These are phyloP conservation scores for Stentor coeruleus DNA, from an alignment of 73 alveolate species.

Conservation along the genomic window DNA sequence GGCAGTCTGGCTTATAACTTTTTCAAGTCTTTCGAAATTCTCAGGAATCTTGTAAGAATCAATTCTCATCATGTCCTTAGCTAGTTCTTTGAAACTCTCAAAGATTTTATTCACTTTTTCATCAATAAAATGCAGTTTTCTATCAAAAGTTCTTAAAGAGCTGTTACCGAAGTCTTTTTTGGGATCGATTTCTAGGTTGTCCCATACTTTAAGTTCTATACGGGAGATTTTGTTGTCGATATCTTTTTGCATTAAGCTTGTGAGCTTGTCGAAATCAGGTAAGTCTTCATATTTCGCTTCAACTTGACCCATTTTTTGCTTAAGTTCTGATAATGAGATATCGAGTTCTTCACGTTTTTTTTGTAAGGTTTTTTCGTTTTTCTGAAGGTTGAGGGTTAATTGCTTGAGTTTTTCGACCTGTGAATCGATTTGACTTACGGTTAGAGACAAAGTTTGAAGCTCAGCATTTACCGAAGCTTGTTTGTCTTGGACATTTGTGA, in stretches of 20 bases:
- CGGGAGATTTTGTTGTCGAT: background rate
- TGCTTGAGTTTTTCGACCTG: background rate
- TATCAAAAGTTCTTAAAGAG: background rate
- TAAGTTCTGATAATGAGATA: background rate
- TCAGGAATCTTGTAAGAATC: too few species aligned
- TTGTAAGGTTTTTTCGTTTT: background rate
- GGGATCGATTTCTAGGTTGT: background rate
- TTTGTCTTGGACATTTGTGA: background rate
- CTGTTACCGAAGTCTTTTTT: background rate
- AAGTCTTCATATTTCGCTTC: background rate
- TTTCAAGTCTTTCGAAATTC: too few species aligned
- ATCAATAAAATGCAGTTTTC: background rate
- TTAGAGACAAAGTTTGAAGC: background rate
- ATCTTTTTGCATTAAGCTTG: background rate
- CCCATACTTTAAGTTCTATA: background rate
- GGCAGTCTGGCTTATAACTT: too few species aligned
- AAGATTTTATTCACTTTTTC: background rate
- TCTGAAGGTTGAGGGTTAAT: background rate
- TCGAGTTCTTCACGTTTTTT: background rate
- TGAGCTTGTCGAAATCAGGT: background rate
- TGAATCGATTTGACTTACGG: background rate
- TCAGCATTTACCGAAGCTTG: background rate
- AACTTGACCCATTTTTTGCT: background rate
- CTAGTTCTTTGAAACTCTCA: background rate
- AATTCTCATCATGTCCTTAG: too few species aligned